Base-by-base conservation (phyloP, 176 grass and related monocot species). In the Hsuehochloa calcarea region DNA sequence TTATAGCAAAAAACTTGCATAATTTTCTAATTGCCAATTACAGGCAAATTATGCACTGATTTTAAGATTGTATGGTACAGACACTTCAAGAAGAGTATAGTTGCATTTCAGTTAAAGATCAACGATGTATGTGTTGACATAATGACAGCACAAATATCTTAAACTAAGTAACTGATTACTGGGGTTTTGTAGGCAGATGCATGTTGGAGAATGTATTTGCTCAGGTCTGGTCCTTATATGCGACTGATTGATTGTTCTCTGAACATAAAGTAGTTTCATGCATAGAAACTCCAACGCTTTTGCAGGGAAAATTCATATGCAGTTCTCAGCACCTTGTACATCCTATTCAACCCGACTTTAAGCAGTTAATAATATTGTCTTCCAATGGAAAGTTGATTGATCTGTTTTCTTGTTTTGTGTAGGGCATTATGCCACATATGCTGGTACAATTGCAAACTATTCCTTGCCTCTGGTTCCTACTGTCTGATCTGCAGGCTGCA, bases 391-490 rank as follows among this genome's bases (percentile, higher is more conserved):
- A 70, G 29, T 51, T 62, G 40, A 77, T 35, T 68, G 26, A 82
- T 87, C 8, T 47, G 45, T 68, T 3, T 40, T 65, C 41, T 63
- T 75, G 13, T 20, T 88, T 13, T 69, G 44, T 83, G 52, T 13
- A 77, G 81, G 74, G 12, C 15, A 72, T 20, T 75, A 37, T 20
- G 34, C 25, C 34, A 35, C 43, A 83, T 43, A 34, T 27, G 31
- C 41, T 71, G 29, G 22, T 58, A 45, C 6, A n/a, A 35, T 74
- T 35, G 35, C 59, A 81, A 44, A 56, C 35, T 19, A 15, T 70
- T 25, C 8, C 15, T 61, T 70, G 22, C 15, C 22, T 52, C 62
- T 64, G 35, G 14, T 75, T 68, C 35, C 49, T 66, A 16, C 38
- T 40, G n/a, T 44, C 13, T 23, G 34, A 72, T 84, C 9, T 31